Evolutionary conservation across 176 grass and related monocot genomes (phyloP).

Genomic region (Neostapfia colusana): DNA sequence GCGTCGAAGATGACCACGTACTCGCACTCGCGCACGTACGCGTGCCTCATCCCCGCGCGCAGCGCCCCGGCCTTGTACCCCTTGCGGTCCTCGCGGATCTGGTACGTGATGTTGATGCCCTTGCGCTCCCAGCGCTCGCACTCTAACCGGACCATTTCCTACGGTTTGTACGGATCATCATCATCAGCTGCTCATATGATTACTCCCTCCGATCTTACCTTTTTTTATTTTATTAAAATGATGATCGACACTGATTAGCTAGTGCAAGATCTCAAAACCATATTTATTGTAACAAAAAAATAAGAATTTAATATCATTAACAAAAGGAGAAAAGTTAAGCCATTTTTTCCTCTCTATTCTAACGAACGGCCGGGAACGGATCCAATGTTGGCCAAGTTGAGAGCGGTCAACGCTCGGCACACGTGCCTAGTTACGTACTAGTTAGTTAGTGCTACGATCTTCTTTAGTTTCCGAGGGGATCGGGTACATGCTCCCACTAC

Average conservation of each 20-base stretch:
- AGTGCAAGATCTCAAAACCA: too few relatives aligned
- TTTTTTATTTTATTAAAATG: too few relatives aligned
- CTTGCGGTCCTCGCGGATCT: conserved; percentile 75
- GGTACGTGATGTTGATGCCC: conserved; percentile 91
- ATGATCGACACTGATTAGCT: too few relatives aligned
- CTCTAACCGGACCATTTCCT: conserved; percentile 81
- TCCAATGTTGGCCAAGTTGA: not conserved
- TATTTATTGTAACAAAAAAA: too few relatives aligned
- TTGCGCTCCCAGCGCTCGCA: conserved; percentile 87
- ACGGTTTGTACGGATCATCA: too few relatives aligned
- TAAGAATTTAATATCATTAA: too few relatives aligned
- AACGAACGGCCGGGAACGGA: not conserved
- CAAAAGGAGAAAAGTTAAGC: not conserved
- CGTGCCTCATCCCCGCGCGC: conserved; percentile 74
- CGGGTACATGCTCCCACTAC: not conserved
- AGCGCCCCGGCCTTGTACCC: conserved; percentile 95
- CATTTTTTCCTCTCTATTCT: too few relatives aligned
- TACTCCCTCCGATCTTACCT: too few relatives aligned
- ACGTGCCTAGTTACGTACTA: conserved; percentile 24
- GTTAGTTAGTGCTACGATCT: not conserved
- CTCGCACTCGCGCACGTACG: conserved; percentile 80
- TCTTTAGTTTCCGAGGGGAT: not conserved
- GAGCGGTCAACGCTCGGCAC: conserved; percentile 7
- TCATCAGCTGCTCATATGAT: too few relatives aligned
- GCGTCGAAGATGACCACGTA: conserved; percentile 88